Base-by-base conservation (phyloP, 2,329 filamentous ascomycete genomes). In the Aspergillus japonicus region DNA sequence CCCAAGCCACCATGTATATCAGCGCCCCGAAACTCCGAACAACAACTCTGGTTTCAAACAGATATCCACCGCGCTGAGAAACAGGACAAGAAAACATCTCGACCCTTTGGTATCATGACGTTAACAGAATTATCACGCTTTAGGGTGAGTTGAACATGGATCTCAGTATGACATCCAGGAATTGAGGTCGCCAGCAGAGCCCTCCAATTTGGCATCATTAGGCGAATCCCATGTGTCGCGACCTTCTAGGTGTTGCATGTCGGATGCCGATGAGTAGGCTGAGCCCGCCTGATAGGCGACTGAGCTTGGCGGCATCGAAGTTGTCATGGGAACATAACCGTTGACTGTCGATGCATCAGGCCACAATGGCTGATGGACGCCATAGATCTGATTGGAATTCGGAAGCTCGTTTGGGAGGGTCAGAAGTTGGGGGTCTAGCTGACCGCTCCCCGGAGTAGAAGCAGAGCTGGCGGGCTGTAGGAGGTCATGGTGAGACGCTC, bases 181-280 rank as follows among this genome's bases (percentile, higher is more conserved):
- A 50, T 81, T 79, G 61, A 81, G 80, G 50, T 82, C 78, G 19
- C 77, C 75, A 47, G 73, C 74, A 53, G 74, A 69, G 50, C 80
- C 75, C 57, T 76, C 66, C n/a, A 75, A 68, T 42, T 58, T 65
- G 57, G 76, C 68, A 33, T 64, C 73, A 24, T 73, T 68, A 52
- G 73, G 72, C 5, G 77, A 69, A 68, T 77, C 76, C 68, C 76
- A 78, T 42, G 67, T 54, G 65, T 73, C 70, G 65, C 73, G 66
- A 47, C 68, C 58, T 62, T 73, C 68, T 68, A 73, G 58, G 47
- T 73, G 69, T 57, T 79, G 68, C 56, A 72, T 57, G 7, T 64
- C 67, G 8, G 66, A 64, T 54, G 71, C 67, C 11, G 66, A 65
- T 54, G 71, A 69, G 51, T 68, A 71, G 44, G 61, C 49, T 10